These are phyloP conservation scores for Kappamyces sp. DNA, from an alignment of 192 early-diverging fungal species.

Conservation along the genomic window DNA sequence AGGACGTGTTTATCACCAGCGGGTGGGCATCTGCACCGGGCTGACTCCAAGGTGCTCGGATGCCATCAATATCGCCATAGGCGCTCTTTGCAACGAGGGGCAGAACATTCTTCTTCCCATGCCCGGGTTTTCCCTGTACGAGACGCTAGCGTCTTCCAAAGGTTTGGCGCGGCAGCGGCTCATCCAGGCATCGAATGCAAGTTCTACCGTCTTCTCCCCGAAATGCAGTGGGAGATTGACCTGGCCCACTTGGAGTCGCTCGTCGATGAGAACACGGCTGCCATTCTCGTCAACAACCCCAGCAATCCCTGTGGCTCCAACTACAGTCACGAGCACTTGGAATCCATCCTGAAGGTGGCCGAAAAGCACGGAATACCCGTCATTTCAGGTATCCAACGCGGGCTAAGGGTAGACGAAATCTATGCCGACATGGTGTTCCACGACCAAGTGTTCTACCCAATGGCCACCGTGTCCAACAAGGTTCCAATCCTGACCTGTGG, in stretches of 20 bases:
- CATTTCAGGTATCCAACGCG: slow-evolving; percentile 53
- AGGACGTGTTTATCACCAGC: slow-evolving; percentile 76
- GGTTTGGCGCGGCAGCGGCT: slow-evolving; percentile 13
- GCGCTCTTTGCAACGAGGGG: slow-evolving; percentile 67
- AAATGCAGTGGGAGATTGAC: slow-evolving; percentile 79
- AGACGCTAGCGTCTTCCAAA: slow-evolving; percentile 68
- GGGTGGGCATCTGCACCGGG: slow-evolving; percentile 31
- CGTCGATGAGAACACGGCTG: slow-evolving; percentile 74
- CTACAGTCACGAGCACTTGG: slow-evolving; percentile 65
- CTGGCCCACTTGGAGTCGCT: slow-evolving; percentile 69
- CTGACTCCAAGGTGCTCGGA: slow-evolving; percentile 50
- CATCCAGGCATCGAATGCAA: slow-evolving; percentile 54
- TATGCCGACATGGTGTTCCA: slow-evolving; percentile 84
- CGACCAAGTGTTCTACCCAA: slow-evolving; percentile 28
- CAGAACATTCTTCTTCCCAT: slow-evolving; percentile 81
- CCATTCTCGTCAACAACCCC: slow-evolving; percentile 76
- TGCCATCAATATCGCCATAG: slow-evolving; percentile 65
- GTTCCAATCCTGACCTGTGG: slow-evolving; percentile 82
- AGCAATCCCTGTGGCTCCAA: slow-evolving; percentile 91
- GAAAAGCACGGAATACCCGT: slow-evolving; percentile 72
- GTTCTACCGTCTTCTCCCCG: slow-evolving; percentile 68
- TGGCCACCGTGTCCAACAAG: slow-evolving; percentile 61
- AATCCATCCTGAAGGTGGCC: slow-evolving; percentile 62
- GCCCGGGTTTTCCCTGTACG: slow-evolving; percentile 84
- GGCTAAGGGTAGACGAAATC: slow-evolving; percentile 50